Evolutionary conservation across 345 rosid species (phyloP).

Genomic region (Gossypium anomalum): DNA sequence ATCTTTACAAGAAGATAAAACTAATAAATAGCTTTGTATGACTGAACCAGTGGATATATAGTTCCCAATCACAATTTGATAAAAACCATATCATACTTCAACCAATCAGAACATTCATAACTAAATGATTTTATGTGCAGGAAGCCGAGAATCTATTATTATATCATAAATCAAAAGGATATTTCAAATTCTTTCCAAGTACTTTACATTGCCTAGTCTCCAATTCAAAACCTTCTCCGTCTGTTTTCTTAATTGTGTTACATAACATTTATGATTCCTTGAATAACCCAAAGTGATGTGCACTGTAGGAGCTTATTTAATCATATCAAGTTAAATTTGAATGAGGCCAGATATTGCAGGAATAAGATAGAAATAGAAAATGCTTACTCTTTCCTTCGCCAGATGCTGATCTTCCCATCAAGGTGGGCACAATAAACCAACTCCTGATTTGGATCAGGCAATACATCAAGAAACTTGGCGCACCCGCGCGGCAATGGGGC

Average conservation of each 20-base stretch:
- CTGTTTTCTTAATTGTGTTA: background rate
- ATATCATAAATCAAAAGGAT: background rate
- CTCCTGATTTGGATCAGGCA: slow-evolving; percentile 75
- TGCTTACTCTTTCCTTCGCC: slow-evolving; percentile 87
- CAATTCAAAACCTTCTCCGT: background rate
- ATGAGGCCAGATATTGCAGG: background rate
- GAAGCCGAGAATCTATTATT: background rate
- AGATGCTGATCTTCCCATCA: slow-evolving; percentile 87
- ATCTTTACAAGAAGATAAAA: background rate
- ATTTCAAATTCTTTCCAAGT: background rate
- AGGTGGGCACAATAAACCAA: slow-evolving; percentile 81
- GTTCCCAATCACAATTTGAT: background rate
- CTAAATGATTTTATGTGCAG: slow-evolving; percentile 5
- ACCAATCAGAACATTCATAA: background rate
- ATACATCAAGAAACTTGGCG: slow-evolving; percentile 78
- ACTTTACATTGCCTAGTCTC: background rate
- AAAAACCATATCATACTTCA: background rate
- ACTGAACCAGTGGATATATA: background rate
- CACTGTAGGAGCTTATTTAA: background rate
- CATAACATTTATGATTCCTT: background rate
- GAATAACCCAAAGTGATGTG: background rate
- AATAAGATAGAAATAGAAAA: background rate
- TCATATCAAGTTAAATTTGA: background rate
- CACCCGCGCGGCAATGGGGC: slow-evolving; percentile 80
- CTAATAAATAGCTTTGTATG: background rate